Percentiles rank a stretch among this genome's conserved stretches.
These are phyloP conservation scores for Arthrobotrys musiformis DNA, from an alignment of 2,329 filamentous ascomycete genomes.

Conservation along the genomic window DNA sequence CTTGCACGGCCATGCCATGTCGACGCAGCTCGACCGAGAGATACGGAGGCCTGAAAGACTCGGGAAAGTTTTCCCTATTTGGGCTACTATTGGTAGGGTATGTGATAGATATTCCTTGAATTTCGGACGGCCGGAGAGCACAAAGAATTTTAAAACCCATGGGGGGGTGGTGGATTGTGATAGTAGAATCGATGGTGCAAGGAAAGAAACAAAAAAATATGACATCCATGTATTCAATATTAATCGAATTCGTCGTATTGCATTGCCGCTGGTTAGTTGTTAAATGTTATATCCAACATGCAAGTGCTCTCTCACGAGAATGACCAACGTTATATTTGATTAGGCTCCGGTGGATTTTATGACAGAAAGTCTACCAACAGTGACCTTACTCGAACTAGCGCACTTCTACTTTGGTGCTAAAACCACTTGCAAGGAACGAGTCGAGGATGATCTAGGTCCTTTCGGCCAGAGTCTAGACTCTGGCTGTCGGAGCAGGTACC, in stretches of 20 bases:
- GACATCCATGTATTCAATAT: background rate
- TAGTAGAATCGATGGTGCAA: background rate
- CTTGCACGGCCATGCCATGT: too few species aligned
- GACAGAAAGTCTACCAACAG: background rate
- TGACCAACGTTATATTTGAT: background rate
- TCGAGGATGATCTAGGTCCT: slow-evolving; percentile 5
- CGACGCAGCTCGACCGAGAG: background rate
- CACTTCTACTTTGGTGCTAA: background rate
- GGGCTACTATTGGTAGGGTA: background rate
- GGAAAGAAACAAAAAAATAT: too few species aligned
- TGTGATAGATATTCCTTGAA: background rate
- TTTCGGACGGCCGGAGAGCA: background rate
- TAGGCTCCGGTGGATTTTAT: background rate
- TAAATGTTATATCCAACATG: background rate
- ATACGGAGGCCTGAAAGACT: background rate
- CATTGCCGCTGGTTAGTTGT: background rate
- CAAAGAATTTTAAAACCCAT: background rate
- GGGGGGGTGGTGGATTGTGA: slow-evolving; percentile 6
- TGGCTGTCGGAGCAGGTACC: slow-evolving; percentile 32
- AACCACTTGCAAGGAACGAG: background rate
- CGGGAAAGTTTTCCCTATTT: slow-evolving; percentile 3
- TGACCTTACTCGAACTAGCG: background rate
- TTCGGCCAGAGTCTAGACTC: slow-evolving; percentile 36
- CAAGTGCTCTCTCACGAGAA: background rate
- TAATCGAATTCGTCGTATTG: background rate